A percentile compares a stretch with the other conserved stretches of the same genome.
phyloP scores from a whole-genome alignment of 2,329 filamentous ascomycete genomes.

The Fusarium nurragi region DNA sequence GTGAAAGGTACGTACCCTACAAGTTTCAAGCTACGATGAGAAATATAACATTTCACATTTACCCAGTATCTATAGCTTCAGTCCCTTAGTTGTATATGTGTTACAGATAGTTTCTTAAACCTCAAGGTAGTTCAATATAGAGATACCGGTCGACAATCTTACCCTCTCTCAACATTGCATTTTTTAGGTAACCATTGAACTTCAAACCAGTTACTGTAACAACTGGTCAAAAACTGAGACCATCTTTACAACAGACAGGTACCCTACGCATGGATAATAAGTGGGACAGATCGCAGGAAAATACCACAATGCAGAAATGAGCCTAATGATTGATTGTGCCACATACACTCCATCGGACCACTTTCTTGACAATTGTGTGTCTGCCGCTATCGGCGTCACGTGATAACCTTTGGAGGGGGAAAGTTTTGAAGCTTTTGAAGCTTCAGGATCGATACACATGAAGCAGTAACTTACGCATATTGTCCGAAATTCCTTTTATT shows the following conservation, averaged over 20 bases:
- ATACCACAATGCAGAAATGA: neutral
- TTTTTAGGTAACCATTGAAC: too few species aligned
- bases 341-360: neutral
- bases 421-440: slow-evolving; percentile 17
- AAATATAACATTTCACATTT: neutral
- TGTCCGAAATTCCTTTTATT: neutral
- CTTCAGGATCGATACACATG: neutral
- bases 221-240: neutral
- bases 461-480: slow-evolving; percentile 4
- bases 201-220: too few species aligned
- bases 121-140: too few species aligned
- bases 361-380: slow-evolving; percentile 4
- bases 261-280: neutral
- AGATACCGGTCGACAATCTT: too few species aligned
- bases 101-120: too few species aligned
- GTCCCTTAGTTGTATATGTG: too few species aligned
- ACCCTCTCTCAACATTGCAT: too few species aligned
- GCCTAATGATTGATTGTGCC: neutral
- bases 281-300: neutral
- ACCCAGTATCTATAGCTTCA: neutral
- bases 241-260: neutral
- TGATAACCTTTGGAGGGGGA: slow-evolving; percentile 23
- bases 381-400: slow-evolving; percentile 25
- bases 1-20: neutral
- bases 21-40: neutral